phyloP scores from a whole-genome alignment of 2,329 filamentous ascomycete genomes.

The Trichoderma asperellum region DNA sequence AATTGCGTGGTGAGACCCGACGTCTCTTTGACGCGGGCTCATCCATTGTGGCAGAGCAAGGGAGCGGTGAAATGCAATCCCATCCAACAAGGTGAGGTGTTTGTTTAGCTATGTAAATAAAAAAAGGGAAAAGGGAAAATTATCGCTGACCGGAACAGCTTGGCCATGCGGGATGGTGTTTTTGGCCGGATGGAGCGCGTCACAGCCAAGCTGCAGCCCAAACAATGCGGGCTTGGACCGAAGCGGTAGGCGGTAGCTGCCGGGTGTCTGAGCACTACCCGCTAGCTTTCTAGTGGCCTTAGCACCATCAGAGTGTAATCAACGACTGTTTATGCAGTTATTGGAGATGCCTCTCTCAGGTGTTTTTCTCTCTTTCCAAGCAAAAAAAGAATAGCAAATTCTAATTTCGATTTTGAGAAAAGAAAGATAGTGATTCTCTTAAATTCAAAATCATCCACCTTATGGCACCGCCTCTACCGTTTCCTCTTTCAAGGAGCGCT shows the following conservation, averaged over 20 bases:
- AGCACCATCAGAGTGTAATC: not conserved
- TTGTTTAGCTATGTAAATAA: not conserved
- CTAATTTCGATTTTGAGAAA: not conserved
- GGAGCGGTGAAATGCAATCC: too few species aligned
- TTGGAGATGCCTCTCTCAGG: not conserved
- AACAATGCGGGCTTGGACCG: conserved; percentile 19
- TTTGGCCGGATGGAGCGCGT: conserved; percentile 25
- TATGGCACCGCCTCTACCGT: not conserved
- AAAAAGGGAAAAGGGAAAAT: too few species aligned
- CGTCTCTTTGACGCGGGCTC: conserved; percentile 66
- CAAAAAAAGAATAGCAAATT: not conserved
- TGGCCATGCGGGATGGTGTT: conserved; percentile 25
- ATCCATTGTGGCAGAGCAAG: conserved; percentile 45
- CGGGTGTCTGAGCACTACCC: not conserved
- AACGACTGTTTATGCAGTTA: not conserved
- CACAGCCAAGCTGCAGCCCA: conserved; percentile 25
- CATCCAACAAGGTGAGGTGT: not conserved
- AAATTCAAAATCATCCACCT: not conserved
- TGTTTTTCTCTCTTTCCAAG: not conserved
- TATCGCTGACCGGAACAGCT: conserved; percentile 1
- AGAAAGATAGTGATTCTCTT: too few species aligned
- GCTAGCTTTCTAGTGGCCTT: not conserved
- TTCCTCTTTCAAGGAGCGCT: not conserved
- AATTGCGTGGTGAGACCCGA: conserved; percentile 60
- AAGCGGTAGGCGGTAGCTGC: conserved; percentile 16